Evolutionary conservation across 2,329 filamentous ascomycete genomes (phyloP).

Genomic region (Fonsecaea pedrosoi): DNA sequence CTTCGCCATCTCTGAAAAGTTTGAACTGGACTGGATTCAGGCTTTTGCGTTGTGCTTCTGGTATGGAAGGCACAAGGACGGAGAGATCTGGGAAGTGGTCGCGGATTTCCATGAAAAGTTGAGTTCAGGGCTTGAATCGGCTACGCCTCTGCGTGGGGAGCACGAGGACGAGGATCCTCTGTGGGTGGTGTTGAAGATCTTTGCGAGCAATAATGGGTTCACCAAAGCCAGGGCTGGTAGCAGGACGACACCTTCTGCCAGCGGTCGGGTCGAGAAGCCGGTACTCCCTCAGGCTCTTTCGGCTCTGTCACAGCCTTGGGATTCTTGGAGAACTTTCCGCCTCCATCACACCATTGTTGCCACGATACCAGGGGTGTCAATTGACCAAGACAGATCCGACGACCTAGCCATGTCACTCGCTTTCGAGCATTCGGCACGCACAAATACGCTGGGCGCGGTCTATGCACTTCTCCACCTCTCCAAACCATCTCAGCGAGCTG

Average conservation of each 20-base stretch:
- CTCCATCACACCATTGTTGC: slow-evolving; percentile 71
- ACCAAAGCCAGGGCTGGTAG: slow-evolving; percentile 40
- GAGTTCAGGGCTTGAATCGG: slow-evolving; percentile 69
- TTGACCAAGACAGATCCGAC: slow-evolving; percentile 68
- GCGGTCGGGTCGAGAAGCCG: slow-evolving; percentile 46
- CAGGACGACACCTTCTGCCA: neutral
- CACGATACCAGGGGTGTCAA: slow-evolving; percentile 59
- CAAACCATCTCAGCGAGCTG: slow-evolving; percentile 66
- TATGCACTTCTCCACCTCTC: slow-evolving; percentile 82
- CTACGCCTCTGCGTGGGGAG: slow-evolving; percentile 73
- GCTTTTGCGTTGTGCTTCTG: slow-evolving; percentile 89
- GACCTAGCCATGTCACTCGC: slow-evolving; percentile 69
- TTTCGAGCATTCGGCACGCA: slow-evolving; percentile 58
- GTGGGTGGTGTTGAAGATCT: slow-evolving; percentile 85
- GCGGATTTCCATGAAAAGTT: slow-evolving; percentile 76
- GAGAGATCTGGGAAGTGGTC: slow-evolving; percentile 75
- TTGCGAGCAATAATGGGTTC: slow-evolving; percentile 58
- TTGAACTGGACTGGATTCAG: slow-evolving; percentile 89
- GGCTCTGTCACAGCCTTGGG: slow-evolving; percentile 76
- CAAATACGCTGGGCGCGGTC: slow-evolving; percentile 72
- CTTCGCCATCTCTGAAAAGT: slow-evolving; percentile 82
- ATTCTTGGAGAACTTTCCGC: slow-evolving; percentile 83
- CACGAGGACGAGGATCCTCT: slow-evolving; percentile 65
- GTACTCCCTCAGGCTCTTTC: slow-evolving; percentile 72
- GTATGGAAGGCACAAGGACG: slow-evolving; percentile 76